A percentile compares a stretch with the other conserved stretches of the same genome.
Evolutionary conservation across 805 yeast genomes (phyloP).

Genomic region (Saturnispora sekii): DNA sequence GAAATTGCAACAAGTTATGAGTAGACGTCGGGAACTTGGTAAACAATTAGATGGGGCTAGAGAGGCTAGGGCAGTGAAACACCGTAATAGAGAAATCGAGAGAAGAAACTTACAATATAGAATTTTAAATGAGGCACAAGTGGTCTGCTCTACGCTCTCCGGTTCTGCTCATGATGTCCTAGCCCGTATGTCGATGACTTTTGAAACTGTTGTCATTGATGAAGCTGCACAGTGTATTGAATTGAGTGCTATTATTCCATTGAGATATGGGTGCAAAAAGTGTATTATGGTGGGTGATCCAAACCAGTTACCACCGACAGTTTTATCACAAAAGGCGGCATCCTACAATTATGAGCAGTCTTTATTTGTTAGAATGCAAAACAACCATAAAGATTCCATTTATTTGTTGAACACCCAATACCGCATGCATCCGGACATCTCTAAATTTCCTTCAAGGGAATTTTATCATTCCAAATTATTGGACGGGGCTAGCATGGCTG

Average conservation of each 20-base stretch:
- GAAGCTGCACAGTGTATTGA: constrained; percentile 98
- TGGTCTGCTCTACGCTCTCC: constrained; percentile 85
- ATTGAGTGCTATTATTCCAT: constrained; percentile 80
- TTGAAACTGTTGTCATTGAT: constrained; percentile 88
- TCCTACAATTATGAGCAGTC: constrained; percentile 77
- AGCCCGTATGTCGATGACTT: constrained; percentile 61
- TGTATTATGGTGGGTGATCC: constrained; percentile 99
- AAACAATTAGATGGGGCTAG: constrained; percentile 68
- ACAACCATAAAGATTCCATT: constrained; percentile 46
- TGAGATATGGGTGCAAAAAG: constrained; percentile 79
- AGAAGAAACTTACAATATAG: constrained; percentile 66
- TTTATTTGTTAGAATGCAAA: constrained; percentile 88
- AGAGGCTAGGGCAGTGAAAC: constrained; percentile 58
- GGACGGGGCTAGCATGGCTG: constrained; percentile 72
- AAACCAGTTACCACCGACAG: constrained; percentile 95
- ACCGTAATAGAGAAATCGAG: constrained; percentile 69
- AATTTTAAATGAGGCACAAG: constrained; percentile 63
- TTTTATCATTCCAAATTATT: constrained; percentile 65
- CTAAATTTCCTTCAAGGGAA: constrained; percentile 74
- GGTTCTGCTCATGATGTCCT: constrained; percentile 90
- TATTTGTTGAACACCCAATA: constrained; percentile 82
- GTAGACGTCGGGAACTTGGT: constrained; percentile 58
- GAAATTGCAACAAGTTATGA: constrained; percentile 46
- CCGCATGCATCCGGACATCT: constrained; percentile 94
- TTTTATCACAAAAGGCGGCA: constrained; percentile 81